Evolutionary conservation across 306 rosid genomes (phyloP).

Genomic region (Pyrus bretschneideri): DNA sequence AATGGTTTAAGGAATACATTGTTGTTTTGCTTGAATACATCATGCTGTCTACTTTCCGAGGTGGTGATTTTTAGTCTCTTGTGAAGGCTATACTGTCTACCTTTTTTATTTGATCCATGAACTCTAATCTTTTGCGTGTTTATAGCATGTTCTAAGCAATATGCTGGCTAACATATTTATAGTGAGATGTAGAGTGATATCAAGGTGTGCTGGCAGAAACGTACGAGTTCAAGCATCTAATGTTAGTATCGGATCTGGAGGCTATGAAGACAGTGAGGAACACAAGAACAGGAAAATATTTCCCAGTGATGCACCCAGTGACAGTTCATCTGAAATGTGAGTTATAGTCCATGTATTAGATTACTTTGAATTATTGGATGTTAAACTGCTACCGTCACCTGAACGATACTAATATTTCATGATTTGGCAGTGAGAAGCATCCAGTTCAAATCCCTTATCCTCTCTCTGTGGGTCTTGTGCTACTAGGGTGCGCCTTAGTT

Average conservation of each 20-base stretch:
- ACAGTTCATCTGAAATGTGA: conserved; percentile 58
- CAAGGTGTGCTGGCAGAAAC: conserved; percentile 25
- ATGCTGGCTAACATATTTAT: conserved; percentile 31
- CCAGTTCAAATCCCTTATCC: conserved; percentile 63
- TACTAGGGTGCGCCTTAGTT: conserved; percentile 66
- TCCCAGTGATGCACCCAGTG: conserved; percentile 27
- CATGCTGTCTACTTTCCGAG: background rate
- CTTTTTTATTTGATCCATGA: background rate
- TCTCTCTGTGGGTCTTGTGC: conserved; percentile 59
- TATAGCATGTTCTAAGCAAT: conserved; percentile 14
- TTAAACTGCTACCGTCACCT: background rate
- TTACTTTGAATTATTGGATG: background rate
- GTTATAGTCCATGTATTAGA: conserved; percentile 26
- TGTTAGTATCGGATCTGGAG: conserved; percentile 62
- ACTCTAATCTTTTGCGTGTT: background rate
- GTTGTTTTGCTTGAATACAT: background rate
- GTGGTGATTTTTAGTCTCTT: background rate
- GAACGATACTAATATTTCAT: conserved; percentile 27
- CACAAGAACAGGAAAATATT: conserved; percentile 32
- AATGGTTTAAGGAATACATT: background rate
- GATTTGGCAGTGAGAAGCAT: conserved; percentile 67
- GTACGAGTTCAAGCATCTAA: conserved; percentile 69
- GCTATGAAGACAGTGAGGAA: conserved; percentile 47
- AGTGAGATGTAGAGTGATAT: conserved; percentile 54
- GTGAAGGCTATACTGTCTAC: background rate